Percentiles rank a stretch among this genome's conserved stretches.
Evolutionary conservation across 176 grass and related monocot species (phyloP).

Genomic region (Saccharum spontaneum): DNA sequence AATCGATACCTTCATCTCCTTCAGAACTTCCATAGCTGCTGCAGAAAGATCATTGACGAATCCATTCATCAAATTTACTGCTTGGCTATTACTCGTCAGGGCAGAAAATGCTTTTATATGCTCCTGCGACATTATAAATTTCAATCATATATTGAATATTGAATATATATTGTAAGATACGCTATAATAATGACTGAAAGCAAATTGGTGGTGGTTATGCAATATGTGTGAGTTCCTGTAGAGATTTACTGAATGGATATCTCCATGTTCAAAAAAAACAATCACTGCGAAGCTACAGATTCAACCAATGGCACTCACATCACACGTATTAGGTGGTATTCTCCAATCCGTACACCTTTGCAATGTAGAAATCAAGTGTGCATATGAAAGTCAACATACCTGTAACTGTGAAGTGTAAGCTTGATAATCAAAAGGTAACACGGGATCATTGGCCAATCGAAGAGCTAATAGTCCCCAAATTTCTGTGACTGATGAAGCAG

Average conservation of each 20-base stretch:
- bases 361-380: not conserved
- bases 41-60: conserved; percentile 48
- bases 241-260: conserved; percentile 9
- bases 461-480: conserved; percentile 90
- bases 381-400: conserved; percentile 35
- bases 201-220: not conserved
- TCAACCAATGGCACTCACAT: not conserved
- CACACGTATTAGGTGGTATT: not conserved
- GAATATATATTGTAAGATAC: conserved; percentile 9
- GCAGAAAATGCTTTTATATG: conserved; percentile 51
- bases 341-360: not conserved
- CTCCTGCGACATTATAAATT: conserved; percentile 48
- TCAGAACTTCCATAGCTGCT: conserved; percentile 57
- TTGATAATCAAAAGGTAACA: conserved; percentile 86
- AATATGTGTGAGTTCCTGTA: conserved; percentile 10
- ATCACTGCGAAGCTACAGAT: not conserved
- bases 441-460: conserved; percentile 76
- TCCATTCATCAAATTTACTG: conserved; percentile 52
- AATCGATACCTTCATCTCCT: conserved; percentile 61
- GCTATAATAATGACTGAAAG: not conserved
- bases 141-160: conserved; percentile 11
- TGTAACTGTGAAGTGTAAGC: conserved; percentile 73
- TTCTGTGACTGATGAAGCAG: conserved; percentile 66
- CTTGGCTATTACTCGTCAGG: conserved; percentile 40
- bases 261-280: not conserved